Percentiles rank a stretch among this genome's conserved stretches.
These are phyloP conservation scores for Termitomyces heimii DNA, from an alignment of 768 basidiomycete species.

Conservation along the genomic window DNA sequence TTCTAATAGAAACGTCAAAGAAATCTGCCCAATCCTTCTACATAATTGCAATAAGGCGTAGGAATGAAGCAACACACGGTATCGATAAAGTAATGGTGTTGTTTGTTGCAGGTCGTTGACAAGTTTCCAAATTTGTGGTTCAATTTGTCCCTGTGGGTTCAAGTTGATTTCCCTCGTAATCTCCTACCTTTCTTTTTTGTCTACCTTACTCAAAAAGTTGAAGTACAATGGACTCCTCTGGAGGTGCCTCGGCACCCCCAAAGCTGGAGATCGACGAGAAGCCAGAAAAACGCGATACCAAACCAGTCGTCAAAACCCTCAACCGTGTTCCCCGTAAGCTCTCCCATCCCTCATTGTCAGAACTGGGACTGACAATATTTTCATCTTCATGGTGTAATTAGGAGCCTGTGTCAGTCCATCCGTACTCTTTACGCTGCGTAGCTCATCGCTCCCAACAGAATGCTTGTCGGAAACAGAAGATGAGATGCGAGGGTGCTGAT, in stretches of 20 bases:
- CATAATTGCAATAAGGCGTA: neutral
- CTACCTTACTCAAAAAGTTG: slow-evolving; percentile 11
- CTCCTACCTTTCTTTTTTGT: slow-evolving; percentile 11
- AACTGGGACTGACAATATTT: slow-evolving; percentile 11
- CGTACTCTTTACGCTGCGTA: slow-evolving; percentile 1
- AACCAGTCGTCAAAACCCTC: slow-evolving; percentile 70
- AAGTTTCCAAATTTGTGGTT: slow-evolving; percentile 17
- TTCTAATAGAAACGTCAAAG: neutral
- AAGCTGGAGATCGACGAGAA: slow-evolving; percentile 60
- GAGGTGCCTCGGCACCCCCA: slow-evolving; percentile 34
- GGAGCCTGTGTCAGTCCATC: slow-evolving; percentile 67
- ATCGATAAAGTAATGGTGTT: slow-evolving; percentile 7
- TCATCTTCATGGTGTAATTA: slow-evolving; percentile 22
- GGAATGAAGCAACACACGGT: neutral
- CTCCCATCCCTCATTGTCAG: slow-evolving; percentile 13
- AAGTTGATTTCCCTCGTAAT: slow-evolving; percentile 14
- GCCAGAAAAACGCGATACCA: slow-evolving; percentile 58
- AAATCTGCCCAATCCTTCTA: too few relatives aligned
- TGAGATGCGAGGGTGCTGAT: slow-evolving; percentile 95
- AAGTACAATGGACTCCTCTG: slow-evolving; percentile 28
- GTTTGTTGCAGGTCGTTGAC: slow-evolving; percentile 1
- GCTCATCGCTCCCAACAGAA: slow-evolving; percentile 45
- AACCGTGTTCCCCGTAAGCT: slow-evolving; percentile 83
- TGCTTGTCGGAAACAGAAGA: slow-evolving; percentile 94
- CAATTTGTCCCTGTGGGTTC: slow-evolving; percentile 17